Base-by-base conservation (phyloP, 495 filamentous ascomycete species). In the Elasticomyces elasticus region DNA sequence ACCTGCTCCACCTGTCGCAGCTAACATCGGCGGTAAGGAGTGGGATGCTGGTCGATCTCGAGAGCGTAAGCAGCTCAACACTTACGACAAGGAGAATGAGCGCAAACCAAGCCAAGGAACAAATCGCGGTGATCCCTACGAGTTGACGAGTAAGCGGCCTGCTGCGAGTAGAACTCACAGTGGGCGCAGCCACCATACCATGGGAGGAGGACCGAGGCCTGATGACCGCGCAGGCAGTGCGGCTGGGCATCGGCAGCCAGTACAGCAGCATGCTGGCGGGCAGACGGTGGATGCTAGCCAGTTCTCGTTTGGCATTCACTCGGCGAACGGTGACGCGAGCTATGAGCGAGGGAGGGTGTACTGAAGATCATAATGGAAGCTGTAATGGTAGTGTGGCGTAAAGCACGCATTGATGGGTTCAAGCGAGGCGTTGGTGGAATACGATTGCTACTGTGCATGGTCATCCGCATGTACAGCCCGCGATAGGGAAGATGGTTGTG, bases 1-100 rank as follows among this genome's bases (percentile, higher is more conserved):
- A 15, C 33, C 25, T 5, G 62, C 62, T 2, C 62, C 62, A 20
- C 59, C 62, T 5, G 60, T 64, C 1, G 37, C 62, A 1, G 17
- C 6, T 11, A 42, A 35, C 4, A 64, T 64, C 28, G 59, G 55
- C 11, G 62, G 55, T 1, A 60, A 56, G 49, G 58, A 60, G 40
- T 60, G 58, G 58, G 52, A 55, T 41, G 45, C 19, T n/a, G 19
- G 24, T 2, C 26, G 30, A 11, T 19, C 3, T 7, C 13, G 48
- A 11, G 48, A 51, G 33, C 15, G 26, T 31, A 13, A 17, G 44
- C 12, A 5, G 22, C 19, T 13, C 11, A 33, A 10, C 5, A 27
- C n/a, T 13, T 19, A 19, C 13, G 45, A 33, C 1, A 33, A 25
- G 45, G 24, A 49, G 2, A 28, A 20, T 2, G 19, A 24, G 48